phyloP scores from a whole-genome alignment of 2,329 filamentous ascomycete genomes.

The Aspergillus sp. region DNA sequence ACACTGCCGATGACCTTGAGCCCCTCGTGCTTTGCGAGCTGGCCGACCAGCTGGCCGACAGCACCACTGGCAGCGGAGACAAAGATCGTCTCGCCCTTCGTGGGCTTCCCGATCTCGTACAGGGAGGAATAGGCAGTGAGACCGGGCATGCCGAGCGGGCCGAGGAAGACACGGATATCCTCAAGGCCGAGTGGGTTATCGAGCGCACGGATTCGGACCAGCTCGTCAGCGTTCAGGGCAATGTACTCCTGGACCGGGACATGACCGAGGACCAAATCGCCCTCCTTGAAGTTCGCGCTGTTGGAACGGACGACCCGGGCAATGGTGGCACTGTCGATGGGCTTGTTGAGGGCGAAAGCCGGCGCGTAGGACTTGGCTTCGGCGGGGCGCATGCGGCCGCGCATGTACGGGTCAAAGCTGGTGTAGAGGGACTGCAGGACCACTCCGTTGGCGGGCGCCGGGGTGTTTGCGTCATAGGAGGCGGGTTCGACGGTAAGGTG shows the following conservation, averaged over 20 bases:
- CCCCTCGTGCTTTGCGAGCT: constrained; percentile 73
- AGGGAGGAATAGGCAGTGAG: constrained; percentile 66
- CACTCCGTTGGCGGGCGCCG: constrained; percentile 56
- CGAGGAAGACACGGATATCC: constrained; percentile 54
- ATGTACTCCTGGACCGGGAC: constrained; percentile 63
- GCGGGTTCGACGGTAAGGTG: constrained; percentile 59
- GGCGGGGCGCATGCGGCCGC: constrained; percentile 64
- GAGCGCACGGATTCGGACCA: constrained; percentile 44
- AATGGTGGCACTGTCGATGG: constrained; percentile 57
- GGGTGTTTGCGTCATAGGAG: constrained; percentile 51
- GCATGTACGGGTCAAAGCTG: constrained; percentile 78
- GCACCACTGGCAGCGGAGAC: constrained; percentile 71
- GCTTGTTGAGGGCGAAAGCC: constrained; percentile 51
- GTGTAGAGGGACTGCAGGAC: constrained; percentile 61
- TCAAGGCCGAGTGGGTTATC: constrained; percentile 53
- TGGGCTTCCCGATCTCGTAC: constrained; percentile 64
- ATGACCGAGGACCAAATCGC: constrained; percentile 54
- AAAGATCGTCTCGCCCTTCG: constrained; percentile 73
- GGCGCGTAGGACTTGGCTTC: constrained; percentile 58
- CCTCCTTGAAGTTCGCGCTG: constrained; percentile 51
- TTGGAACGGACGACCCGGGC: constrained; percentile 63
- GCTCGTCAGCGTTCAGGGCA: constrained; percentile 41
- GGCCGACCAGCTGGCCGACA: constrained; percentile 73
- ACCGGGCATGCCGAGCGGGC: constrained; percentile 69
- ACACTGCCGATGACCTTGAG: constrained; percentile 71